Evolutionary conservation across 306 rosid species (phyloP).

Genomic region (Rubus idaeus): DNA sequence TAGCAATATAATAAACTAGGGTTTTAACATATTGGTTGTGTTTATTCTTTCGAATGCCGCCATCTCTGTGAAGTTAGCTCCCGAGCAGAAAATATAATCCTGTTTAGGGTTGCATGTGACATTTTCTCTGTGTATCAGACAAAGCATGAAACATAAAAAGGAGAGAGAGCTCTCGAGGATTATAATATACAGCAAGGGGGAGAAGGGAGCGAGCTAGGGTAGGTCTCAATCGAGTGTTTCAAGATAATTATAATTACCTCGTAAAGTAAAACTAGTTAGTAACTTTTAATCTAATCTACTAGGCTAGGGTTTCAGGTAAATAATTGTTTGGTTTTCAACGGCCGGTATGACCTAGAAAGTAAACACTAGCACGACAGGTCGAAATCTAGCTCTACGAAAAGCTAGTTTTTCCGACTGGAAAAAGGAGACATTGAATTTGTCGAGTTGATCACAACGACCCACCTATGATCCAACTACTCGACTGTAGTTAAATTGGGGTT

Average conservation of each 20-base stretch:
- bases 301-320: background rate
- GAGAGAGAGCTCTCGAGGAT: background rate
- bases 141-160: conserved; percentile 14
- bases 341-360: background rate
- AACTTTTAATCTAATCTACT: background rate
- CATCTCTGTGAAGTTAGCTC: background rate
- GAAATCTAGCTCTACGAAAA: background rate
- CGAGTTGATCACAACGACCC: no score
- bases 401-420: background rate
- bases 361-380: background rate
- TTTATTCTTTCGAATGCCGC: conserved; percentile 14
- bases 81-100: background rate
- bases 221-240: background rate
- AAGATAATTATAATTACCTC: conserved; percentile 1
- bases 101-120: conserved; percentile 9
- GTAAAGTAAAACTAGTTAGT: background rate
- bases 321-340: background rate
- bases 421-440: background rate
- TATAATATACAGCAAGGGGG: background rate
- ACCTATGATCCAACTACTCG: no score
- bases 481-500: no score
- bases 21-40: background rate
- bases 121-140: conserved; percentile 5
- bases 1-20: background rate
- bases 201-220: background rate